A percentile compares a stretch with the other conserved stretches of the same genome.
Conservation (phyloP, 2,329 filamentous ascomycete species). For the Nigrospora sphaerica region DNA sequence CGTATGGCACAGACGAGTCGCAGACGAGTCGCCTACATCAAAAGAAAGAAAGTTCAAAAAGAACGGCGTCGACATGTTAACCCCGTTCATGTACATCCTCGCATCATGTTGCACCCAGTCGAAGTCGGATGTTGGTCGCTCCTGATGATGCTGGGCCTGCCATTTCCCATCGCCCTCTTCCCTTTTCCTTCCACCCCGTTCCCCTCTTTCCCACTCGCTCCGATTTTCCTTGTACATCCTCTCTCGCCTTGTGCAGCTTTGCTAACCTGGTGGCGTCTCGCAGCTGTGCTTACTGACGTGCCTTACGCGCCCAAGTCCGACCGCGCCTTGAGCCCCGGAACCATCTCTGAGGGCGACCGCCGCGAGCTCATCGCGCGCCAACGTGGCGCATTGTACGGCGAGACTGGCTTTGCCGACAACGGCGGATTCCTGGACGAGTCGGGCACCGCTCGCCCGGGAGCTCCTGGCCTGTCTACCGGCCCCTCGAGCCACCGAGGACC, state of each 20-base stretch:
- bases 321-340: constrained; percentile 73
- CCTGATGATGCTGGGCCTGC: background rate
- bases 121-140: no score
- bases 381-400: constrained; percentile 88
- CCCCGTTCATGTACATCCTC: background rate
- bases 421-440: constrained; percentile 63
- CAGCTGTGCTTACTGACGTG: constrained; percentile 46
- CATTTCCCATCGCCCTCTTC: background rate
- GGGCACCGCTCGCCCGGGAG: constrained; percentile 53
- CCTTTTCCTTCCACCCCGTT: background rate
- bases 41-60: constrained; percentile 1
- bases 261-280: constrained; percentile 28
- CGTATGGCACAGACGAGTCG: constrained; percentile 2
- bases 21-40: constrained; percentile 1
- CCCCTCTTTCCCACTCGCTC: background rate
- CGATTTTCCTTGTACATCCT: constrained; percentile 4
- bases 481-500: constrained; percentile 62
- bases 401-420: constrained; percentile 61
- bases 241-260: constrained; percentile 13
- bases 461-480: constrained; percentile 57
- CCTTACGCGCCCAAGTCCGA: constrained; percentile 63
- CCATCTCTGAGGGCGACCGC: constrained; percentile 91
- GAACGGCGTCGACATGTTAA: background rate
- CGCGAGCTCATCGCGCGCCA: constrained; percentile 94
- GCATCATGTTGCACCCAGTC: background rate